Percentiles rank a stretch among this genome's conserved stretches.
These are phyloP conservation scores for Pseudozyma hubeiensis DNA, from an alignment of 1,284 basidiomycete genomes.

Conservation along the genomic window DNA sequence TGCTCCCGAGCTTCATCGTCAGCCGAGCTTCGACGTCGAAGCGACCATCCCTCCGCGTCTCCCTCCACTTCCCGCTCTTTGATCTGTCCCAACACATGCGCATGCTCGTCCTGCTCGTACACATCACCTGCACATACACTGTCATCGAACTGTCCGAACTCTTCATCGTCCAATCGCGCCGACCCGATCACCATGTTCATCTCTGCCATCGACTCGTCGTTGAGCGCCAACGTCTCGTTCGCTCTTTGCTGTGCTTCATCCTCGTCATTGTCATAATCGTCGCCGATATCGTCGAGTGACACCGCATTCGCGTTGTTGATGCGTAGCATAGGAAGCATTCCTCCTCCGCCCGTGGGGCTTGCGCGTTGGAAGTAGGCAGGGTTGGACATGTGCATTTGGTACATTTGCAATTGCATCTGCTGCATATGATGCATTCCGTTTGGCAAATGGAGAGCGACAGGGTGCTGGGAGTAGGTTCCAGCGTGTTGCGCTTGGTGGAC, in stretches of 20 bases:
- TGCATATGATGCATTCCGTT: slow-evolving; percentile 34
- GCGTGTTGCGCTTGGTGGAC: slow-evolving; percentile 20
- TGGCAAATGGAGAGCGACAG: slow-evolving; percentile 30
- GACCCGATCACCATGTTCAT: slow-evolving; percentile 62
- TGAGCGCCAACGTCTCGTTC: slow-evolving; percentile 48
- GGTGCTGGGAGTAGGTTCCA: slow-evolving; percentile 21
- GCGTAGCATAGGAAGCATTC: slow-evolving; percentile 31
- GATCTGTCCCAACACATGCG: slow-evolving; percentile 12
- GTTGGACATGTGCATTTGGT: slow-evolving; percentile 27
- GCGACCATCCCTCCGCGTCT: slow-evolving; percentile 20
- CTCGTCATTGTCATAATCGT: slow-evolving; percentile 50
- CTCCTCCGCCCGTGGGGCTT: neutral
- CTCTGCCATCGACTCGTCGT: slow-evolving; percentile 63
- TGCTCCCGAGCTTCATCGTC: slow-evolving; percentile 24
- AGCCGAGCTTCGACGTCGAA: slow-evolving; percentile 23
- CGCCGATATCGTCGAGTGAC: slow-evolving; percentile 55
- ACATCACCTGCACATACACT: slow-evolving; percentile 22
- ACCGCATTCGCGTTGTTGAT: slow-evolving; percentile 51
- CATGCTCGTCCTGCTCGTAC: slow-evolving; percentile 12
- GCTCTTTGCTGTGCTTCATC: slow-evolving; percentile 20
- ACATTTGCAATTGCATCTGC: slow-evolving; percentile 43
- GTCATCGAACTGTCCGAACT: slow-evolving; percentile 34
- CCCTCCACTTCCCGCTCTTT: neutral
- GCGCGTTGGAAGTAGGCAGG: slow-evolving; percentile 12
- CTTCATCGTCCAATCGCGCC: slow-evolving; percentile 40